A percentile compares a stretch with the other conserved stretches of the same genome.
These are phyloP conservation scores for Blumeriella jaapii DNA, from an alignment of 2,329 filamentous ascomycete species.

Conservation along the genomic window DNA sequence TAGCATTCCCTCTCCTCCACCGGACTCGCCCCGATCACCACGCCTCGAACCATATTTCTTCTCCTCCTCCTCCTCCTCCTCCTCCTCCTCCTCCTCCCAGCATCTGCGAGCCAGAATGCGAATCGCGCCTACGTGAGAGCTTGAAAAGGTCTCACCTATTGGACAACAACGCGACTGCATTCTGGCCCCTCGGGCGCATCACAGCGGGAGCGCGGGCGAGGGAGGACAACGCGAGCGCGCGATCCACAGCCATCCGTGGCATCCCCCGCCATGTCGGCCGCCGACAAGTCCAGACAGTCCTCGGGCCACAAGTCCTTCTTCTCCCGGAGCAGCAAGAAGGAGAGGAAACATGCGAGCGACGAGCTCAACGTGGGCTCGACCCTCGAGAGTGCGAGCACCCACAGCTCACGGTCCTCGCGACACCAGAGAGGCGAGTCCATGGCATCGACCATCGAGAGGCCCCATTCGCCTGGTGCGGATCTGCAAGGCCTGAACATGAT, in stretches of 20 bases:
- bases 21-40: too few relatives aligned
- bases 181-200: constrained; percentile 19
- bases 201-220: constrained; percentile 9
- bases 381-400: constrained; percentile 47
- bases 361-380: constrained; percentile 43
- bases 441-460: constrained; percentile 59
- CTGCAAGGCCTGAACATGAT: constrained; percentile 55
- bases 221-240: too few relatives aligned
- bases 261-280: constrained; percentile 53
- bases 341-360: constrained; percentile 49
- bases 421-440: constrained; percentile 64
- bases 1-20: too few relatives aligned
- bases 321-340: constrained; percentile 77
- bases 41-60: too few relatives aligned
- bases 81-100: too few relatives aligned
- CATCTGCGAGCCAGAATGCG: too few relatives aligned
- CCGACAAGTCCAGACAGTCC: constrained; percentile 72
- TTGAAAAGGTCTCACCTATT: constrained; percentile 20
- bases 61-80: too few relatives aligned
- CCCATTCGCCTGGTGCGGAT: constrained; percentile 50
- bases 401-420: constrained; percentile 60
- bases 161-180: constrained; percentile 11
- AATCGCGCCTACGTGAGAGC: constrained; percentile 19
- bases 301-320: constrained; percentile 73
- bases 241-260: too few relatives aligned